A percentile compares a stretch with the other conserved stretches of the same genome.
Evolutionary conservation across 192 early-diverging fungal species (phyloP).

Genomic region (Funneliformis mosseae): DNA sequence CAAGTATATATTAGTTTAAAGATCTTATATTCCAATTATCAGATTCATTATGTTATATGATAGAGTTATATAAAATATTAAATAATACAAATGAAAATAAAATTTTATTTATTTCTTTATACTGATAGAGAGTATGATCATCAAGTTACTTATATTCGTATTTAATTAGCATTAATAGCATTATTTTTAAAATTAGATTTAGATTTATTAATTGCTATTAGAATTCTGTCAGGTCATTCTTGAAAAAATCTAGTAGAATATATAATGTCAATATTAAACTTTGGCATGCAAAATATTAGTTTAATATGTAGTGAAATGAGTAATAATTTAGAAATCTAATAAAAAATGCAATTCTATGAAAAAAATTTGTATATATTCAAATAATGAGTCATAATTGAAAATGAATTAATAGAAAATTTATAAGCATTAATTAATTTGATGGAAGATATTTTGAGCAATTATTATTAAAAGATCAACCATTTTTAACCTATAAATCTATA

Average conservation of each 20-base stretch:
- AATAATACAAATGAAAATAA: background rate
- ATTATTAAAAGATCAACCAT: background rate
- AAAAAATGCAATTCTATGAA: background rate
- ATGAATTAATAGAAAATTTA: background rate
- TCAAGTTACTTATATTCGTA: background rate
- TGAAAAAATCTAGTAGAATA: background rate
- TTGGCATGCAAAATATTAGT: background rate
- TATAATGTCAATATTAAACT: background rate
- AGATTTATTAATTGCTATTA: background rate
- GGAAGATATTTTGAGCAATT: background rate
- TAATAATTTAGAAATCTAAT: background rate
- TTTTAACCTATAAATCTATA: background rate
- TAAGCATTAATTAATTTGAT: background rate
- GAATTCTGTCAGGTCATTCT: background rate
- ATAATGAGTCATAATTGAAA: background rate
- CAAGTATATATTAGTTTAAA: background rate
- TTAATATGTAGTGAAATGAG: background rate
- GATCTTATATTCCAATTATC: background rate
- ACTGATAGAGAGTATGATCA: background rate
- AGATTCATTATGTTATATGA: background rate
- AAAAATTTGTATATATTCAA: background rate
- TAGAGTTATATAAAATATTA: background rate
- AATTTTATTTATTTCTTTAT: background rate
- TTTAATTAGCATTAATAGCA: background rate
- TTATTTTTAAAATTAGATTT: background rate